These are phyloP conservation scores for Aspergillus pseudonomiae DNA, from an alignment of 2,329 filamentous ascomycete genomes.

Conservation along the genomic window DNA sequence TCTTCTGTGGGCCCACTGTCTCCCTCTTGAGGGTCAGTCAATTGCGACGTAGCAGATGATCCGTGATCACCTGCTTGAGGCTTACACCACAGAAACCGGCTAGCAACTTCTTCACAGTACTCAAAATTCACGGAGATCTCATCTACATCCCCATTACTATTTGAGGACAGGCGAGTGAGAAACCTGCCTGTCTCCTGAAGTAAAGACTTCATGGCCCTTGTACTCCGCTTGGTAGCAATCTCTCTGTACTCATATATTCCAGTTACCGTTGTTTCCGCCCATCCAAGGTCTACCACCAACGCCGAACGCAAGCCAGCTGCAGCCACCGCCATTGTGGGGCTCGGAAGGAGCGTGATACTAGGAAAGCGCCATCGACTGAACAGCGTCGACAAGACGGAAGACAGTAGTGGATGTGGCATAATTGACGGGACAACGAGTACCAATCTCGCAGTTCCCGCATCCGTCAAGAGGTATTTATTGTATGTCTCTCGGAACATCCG, in stretches of 20 bases:
- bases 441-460: constrained; percentile 70
- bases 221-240: constrained; percentile 68
- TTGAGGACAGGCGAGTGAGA: constrained; percentile 30
- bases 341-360: constrained; percentile 77
- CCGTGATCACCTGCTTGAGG: constrained; percentile 16
- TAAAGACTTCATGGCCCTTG: constrained; percentile 74
- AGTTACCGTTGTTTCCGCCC: constrained; percentile 85
- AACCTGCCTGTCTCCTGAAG: constrained; percentile 65
- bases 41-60: not conserved
- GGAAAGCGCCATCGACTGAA: constrained; percentile 82
- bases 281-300: constrained; percentile 86
- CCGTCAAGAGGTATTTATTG: constrained; percentile 67
- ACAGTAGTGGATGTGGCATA: constrained; percentile 76
- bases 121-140: constrained; percentile 65
- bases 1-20: not conserved
- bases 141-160: constrained; percentile 33
- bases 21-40: not conserved
- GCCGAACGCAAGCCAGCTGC: constrained; percentile 85
- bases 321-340: constrained; percentile 72
- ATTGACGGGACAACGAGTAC: constrained; percentile 76
- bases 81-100: constrained; percentile 77
- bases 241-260: constrained; percentile 90
- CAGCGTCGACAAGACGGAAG: constrained; percentile 72
- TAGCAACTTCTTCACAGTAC: constrained; percentile 78
- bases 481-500: constrained; percentile 79